A percentile compares a stretch with the other conserved stretches of the same genome.
These are phyloP conservation scores for Neurospora sp. DNA, from an alignment of 2,329 filamentous ascomycete species.

Conservation along the genomic window DNA sequence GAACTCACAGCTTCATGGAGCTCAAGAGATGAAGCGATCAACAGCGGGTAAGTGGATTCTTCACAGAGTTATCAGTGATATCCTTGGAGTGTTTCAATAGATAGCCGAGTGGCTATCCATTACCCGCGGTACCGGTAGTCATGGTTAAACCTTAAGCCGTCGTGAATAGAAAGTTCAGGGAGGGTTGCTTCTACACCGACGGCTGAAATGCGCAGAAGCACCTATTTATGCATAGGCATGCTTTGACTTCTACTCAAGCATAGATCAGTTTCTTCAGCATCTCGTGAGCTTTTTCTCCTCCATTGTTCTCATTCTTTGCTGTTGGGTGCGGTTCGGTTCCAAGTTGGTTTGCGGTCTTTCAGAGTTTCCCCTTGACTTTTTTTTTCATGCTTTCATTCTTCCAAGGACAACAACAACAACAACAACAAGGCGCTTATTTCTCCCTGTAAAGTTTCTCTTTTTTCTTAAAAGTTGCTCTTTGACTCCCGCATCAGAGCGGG, in stretches of 20 bases:
- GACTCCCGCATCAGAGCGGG: neutral
- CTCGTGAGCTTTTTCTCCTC: neutral
- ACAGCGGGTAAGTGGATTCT: neutral
- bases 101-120: neutral
- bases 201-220: neutral
- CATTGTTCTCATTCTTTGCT: neutral
- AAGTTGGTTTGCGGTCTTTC: neutral
- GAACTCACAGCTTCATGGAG: neutral
- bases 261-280: neutral
- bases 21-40: neutral
- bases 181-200: neutral
- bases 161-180: neutral
- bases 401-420: neutral
- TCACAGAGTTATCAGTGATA: neutral
- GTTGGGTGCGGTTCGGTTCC: neutral
- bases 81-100: neutral
- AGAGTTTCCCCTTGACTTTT: neutral
- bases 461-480: neutral
- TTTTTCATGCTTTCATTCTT: neutral
- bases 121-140: neutral
- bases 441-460: neutral
- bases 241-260: neutral
- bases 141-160: neutral
- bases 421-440: neutral
- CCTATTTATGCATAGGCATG: neutral